Evolutionary conservation across 1,284 basidiomycete genomes (phyloP), one percentile per base, ranked within the genome.

Genomic region (Sporisorium reilianum): DNA sequence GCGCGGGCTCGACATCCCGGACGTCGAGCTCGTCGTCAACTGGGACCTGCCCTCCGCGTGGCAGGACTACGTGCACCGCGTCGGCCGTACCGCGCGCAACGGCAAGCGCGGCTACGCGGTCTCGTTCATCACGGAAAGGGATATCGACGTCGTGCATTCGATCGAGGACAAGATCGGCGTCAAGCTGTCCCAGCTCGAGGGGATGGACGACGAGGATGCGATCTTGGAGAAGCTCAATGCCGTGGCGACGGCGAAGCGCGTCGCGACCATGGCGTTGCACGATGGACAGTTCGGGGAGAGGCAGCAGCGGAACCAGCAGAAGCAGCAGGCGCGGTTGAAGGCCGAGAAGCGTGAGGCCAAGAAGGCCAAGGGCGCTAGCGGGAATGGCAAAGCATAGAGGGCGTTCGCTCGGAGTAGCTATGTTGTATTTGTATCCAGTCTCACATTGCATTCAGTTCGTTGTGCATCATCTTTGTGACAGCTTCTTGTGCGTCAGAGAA

Each of bases 111-210:
- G 97, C 83, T 88, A 94, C 60, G 94, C 94, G 0, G 89, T 99
- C 46, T 97, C 94, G 78, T 93, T 99, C 82, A 93, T 99, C 56
- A 97, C 95, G 3, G 96, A 99, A 86, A 87, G 90, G 46, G 96
- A 99, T 81, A 93, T 97, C 78, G 91, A 94, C 71, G 88, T 92
- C 50, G 89, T 99, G 38, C 84, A 93, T 77, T 88, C 86, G 63
- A 93, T 99, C 71, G 97, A 99, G 86, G 89, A 89, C 48, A 90
- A 93, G 40, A 95, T 97, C 69, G 89, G 93, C 91, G 85, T 71
- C 40, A 73, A 76, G 53, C 59, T 84, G 49, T 64, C 63, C 1
- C 81, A 82, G 64, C 59, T 77, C 25, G 65, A 77, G 54, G 65
- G 65, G 3, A 18, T 82, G 45, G 61, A 60, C 42, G 89, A 92